A percentile compares a stretch with the other conserved stretches of the same genome.
Conservation (phyloP, 345 rosid genomes). For the Combretum micranthum region DNA sequence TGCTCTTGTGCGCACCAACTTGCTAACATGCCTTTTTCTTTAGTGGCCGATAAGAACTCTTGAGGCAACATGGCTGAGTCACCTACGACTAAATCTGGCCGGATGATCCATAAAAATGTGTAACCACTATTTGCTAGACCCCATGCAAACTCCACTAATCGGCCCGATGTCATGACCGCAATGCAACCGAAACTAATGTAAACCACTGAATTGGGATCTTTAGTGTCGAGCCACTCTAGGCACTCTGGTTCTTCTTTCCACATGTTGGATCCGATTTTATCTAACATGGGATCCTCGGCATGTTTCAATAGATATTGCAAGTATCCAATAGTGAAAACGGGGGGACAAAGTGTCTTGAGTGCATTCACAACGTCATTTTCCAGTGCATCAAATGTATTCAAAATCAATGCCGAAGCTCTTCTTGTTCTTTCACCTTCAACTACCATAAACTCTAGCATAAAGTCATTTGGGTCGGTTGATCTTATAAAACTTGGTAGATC, state of each 20-base stretch:
- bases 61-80: constrained; percentile 1
- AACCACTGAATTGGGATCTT: constrained; percentile 15
- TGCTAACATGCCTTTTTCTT: background rate
- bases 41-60: constrained; percentile 2
- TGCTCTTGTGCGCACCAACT: background rate
- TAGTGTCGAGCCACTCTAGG: constrained; percentile 22
- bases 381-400: background rate
- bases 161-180: constrained; percentile 15
- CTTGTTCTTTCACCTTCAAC: background rate
- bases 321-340: background rate
- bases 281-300: background rate
- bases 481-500: background rate
- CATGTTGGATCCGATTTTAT: constrained; percentile 5
- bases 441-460: background rate
- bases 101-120: constrained; percentile 8
- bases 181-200: constrained; percentile 7
- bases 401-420: constrained; percentile 2
- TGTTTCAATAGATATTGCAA: background rate
- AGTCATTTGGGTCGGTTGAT: background rate
- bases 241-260: constrained; percentile 26
- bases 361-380: background rate
- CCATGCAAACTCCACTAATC: constrained; percentile 22
- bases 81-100: constrained; percentile 10
- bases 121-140: constrained; percentile 12
- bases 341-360: background rate